Evolutionary conservation across 495 filamentous ascomycete species (phyloP), one percentile per base, ranked within the genome.

Genomic region (Viridothelium virens): DNA sequence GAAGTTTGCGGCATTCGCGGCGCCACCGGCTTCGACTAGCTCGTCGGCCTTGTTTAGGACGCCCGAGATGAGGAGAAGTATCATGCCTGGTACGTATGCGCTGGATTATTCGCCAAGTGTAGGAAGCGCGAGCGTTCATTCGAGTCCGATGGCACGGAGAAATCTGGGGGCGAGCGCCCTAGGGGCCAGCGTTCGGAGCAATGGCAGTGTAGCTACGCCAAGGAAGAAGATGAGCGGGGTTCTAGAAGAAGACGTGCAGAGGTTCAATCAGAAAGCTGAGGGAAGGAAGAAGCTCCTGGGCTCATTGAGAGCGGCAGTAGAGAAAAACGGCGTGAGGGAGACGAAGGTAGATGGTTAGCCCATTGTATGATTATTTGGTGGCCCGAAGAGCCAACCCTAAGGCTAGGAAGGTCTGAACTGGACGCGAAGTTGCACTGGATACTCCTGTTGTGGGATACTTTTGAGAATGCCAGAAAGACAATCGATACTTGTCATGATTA

Each of bases 261-360:
- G 80, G 72, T 81, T 87, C 82, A 84, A 81, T 73, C 79, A 78
- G 37, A 89, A 84, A 70, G 73, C 76, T 39, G 75, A 79, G 67
- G 83, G 79, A 69, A 79, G 85, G 65, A 81, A 81, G 68, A 81
- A 79, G 16, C 75, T 89, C 59, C 75, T 85, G 44, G 80, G 72
- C 39, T 75, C 73, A 18, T 67, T 84, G 53, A 77, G 70, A 68
- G 66, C 70, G 14, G 77, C 74, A 39, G 72, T 82, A 53, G 63
- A 68, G 66, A 73, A 76, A 48, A 67, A 67, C 7, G 77, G 76
- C 3, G 72, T 71, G 36, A 71, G 68, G 65, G 66, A 71, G 65
- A 67, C 68, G 39, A 62, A 64, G 63, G 61, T 65, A 31, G 47
- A 69, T 33, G 31, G 18, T 53, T 53, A 53, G 41, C 6, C 41